Percentiles rank a stretch among this genome's conserved stretches.
Conservation (phyloP, 129 eudicot genomes). For the Lactuca sativa region DNA sequence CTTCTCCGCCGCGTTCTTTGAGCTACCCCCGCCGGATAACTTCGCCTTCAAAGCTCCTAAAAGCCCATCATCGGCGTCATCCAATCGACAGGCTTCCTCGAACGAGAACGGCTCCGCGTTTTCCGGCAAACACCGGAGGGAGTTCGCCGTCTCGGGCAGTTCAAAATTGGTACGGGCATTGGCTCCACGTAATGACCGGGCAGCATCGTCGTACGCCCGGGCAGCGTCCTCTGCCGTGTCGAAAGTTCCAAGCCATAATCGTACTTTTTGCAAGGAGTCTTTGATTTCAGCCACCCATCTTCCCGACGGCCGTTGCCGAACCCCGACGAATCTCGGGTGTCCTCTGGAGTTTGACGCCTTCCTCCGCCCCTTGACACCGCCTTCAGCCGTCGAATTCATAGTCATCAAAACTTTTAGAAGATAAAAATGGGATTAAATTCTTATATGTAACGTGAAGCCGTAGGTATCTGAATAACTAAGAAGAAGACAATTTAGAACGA, state of each 20-base stretch:
- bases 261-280: constrained; percentile 27
- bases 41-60: constrained; percentile 28
- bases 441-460: constrained; percentile 5
- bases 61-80: constrained; percentile 22
- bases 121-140: constrained; percentile 5
- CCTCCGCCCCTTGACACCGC: constrained; percentile 20
- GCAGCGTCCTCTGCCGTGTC: constrained; percentile 35
- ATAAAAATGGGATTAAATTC: not conserved
- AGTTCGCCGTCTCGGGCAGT: not conserved
- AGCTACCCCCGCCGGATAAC: not conserved
- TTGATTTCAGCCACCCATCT: constrained; percentile 38
- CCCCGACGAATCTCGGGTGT: constrained; percentile 30
- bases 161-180: constrained; percentile 38
- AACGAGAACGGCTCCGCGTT: constrained; percentile 26
- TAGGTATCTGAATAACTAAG: constrained; percentile 10
- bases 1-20: not conserved
- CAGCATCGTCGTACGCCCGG: constrained; percentile 34
- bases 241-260: constrained; percentile 31
- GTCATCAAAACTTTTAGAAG: not conserved
- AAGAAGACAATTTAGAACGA: constrained; percentile 17
- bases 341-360: constrained; percentile 32
- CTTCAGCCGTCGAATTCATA: constrained; percentile 4
- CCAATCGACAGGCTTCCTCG: constrained; percentile 26
- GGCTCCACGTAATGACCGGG: constrained; percentile 31
- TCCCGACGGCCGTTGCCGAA: constrained; percentile 31